Evolutionary conservation across 1,139 yeast genomes (phyloP).

Genomic region (Candida tropicalis): DNA sequence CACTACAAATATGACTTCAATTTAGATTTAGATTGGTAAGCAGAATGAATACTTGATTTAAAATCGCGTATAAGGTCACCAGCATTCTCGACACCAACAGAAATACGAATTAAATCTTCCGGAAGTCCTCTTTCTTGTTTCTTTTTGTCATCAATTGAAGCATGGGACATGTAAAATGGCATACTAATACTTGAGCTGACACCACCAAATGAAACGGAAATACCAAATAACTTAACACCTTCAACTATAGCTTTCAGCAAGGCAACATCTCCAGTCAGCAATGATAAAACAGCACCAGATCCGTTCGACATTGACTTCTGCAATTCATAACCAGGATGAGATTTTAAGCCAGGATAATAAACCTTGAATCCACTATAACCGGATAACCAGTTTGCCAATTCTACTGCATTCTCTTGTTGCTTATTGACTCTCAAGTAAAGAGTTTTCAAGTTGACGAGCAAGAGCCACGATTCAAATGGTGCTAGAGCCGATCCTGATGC

Average conservation of each 20-base stretch:
- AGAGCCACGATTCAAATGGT: constrained; percentile 89
- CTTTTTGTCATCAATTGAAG: constrained; percentile 87
- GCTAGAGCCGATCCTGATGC: constrained; percentile 90
- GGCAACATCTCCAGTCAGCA: constrained; percentile 79
- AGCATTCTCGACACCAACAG: constrained; percentile 81
- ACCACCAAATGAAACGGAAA: constrained; percentile 93
- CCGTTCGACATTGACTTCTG: constrained; percentile 82
- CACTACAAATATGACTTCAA: too few species aligned
- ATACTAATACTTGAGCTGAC: constrained; percentile 87
- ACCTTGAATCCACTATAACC: constrained; percentile 65
- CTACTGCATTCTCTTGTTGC: constrained; percentile 79
- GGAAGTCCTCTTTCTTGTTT: constrained; percentile 89
- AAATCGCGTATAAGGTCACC: constrained; percentile 73
- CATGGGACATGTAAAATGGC: constrained; percentile 96
- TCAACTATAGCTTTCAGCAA: constrained; percentile 77
- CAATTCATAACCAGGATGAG: constrained; percentile 79
- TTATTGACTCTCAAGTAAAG: constrained; percentile 81
- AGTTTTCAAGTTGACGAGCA: constrained; percentile 85
- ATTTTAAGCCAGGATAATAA: constrained; percentile 79
- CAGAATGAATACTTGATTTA: constrained; percentile 43
- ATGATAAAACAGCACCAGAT: constrained; percentile 69
- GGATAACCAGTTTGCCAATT: constrained; percentile 68
- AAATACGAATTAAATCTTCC: constrained; percentile 84
- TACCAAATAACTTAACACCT: constrained; percentile 74
- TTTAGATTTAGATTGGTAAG: too few species aligned